phyloP scores from a whole-genome alignment of 192 early-diverging fungal species.

The Backusella tarrabulga region DNA sequence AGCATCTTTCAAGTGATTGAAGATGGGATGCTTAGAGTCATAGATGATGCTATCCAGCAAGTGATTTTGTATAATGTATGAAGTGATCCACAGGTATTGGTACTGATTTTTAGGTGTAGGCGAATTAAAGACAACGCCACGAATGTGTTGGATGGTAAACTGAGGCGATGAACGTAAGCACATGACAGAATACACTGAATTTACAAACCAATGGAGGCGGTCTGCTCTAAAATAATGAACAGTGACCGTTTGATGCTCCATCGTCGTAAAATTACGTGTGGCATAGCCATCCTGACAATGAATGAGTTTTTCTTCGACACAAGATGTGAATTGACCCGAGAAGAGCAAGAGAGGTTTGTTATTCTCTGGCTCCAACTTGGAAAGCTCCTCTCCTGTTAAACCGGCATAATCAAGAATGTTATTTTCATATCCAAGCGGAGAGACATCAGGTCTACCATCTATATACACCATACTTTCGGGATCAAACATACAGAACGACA shows the following conservation, averaged over 20 bases:
- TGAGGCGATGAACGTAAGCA: not conserved
- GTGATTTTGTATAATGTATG: not conserved
- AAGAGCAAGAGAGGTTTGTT: not conserved
- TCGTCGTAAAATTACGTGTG: not conserved
- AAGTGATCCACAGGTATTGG: conserved; percentile 12
- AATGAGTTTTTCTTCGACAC: not conserved
- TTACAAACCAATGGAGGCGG: not conserved
- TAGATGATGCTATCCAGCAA: not conserved
- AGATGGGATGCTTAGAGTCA: not conserved
- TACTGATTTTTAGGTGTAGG: not conserved
- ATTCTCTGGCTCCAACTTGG: not conserved
- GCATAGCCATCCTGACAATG: not conserved
- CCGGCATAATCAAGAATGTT: not conserved
- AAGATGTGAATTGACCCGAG: not conserved
- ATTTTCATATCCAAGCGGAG: not conserved
- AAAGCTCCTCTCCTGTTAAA: not conserved
- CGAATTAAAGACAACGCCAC: not conserved
- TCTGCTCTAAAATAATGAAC: conserved; percentile 2
- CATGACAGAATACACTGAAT: not conserved
- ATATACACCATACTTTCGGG: not conserved
- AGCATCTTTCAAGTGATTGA: not conserved
- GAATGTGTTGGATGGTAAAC: not conserved
- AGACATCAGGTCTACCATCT: not conserved
- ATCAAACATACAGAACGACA: not conserved
- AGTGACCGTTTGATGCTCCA: not conserved